phyloP scores from a whole-genome alignment of 306 rosid genomes.

The Begonia peltatifolia region DNA sequence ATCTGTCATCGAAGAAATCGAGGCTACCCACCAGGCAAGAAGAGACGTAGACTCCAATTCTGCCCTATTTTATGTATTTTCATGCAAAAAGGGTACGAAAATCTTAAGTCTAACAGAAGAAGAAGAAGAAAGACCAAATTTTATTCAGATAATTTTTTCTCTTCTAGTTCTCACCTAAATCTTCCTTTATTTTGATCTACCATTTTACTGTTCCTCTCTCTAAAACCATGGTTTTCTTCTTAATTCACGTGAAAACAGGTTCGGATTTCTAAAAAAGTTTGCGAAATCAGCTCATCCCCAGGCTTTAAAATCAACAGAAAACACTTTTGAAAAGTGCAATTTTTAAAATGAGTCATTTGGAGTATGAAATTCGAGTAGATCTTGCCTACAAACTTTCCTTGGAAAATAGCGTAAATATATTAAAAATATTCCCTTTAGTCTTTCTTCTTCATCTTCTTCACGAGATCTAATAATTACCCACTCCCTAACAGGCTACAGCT shows the following conservation, averaged over 20 bases:
- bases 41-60: background rate
- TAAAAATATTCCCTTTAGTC: background rate
- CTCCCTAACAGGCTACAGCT: too few relatives aligned
- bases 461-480: slow-evolving; percentile 37
- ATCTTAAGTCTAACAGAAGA: background rate
- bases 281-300: background rate
- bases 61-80: background rate
- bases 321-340: slow-evolving; percentile 2
- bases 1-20: background rate
- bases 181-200: too few relatives aligned
- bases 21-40: background rate
- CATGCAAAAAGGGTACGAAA: background rate
- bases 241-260: too few relatives aligned
- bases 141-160: too few relatives aligned
- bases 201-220: too few relatives aligned
- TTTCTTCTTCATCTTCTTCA: slow-evolving; percentile 17
- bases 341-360: background rate
- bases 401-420: slow-evolving; percentile 29
- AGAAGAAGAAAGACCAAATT: background rate
- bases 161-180: too few relatives aligned
- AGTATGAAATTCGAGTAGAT: slow-evolving; percentile 26
- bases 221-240: too few relatives aligned
- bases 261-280: too few relatives aligned
- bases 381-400: slow-evolving; percentile 22
- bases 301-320: background rate